Base-by-base conservation (phyloP, 306 rosid species). In the Rosa multiflora region DNA sequence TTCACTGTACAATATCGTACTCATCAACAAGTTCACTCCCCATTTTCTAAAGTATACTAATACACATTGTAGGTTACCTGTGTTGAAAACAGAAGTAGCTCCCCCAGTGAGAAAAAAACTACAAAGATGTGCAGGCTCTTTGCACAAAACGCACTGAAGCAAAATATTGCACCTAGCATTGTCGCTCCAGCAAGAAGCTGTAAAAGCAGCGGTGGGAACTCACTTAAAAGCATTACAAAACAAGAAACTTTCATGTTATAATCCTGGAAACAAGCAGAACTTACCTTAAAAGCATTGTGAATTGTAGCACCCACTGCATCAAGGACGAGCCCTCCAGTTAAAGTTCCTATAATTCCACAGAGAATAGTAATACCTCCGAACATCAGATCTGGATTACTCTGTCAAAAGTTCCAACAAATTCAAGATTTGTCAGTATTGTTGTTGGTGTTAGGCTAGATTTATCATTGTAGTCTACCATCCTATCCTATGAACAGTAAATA, bases 181-280 rank as follows among this genome's bases (percentile, higher is more conserved):
- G 98, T 95, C 72, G 98, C 89, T 77, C 75, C 97, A 78, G 90
- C 83, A 81, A 92, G 97, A 87, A 95, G 89, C 98, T 94, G 94
- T 87, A 82, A 75, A 44, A 79, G 72, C 71, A 78, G 83, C 70
- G 69, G 68, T 71, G 47, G 70, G 78, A 67, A 67, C 48, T 39
- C 48, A 18, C 47, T 37, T 67, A 10, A 29, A 63, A 63, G 69
- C 69, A 6, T 26, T 13, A 29, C 37, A 63, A 32, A 63, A 40
- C n/a, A 59, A 39, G 74, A 43, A 66, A 62, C 17, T 53, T 40
- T 42, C 40, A 76, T 67, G 52, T 43, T 18, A 67, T 21, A 20
- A 32, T 42, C 79, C 35, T 64, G 81, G 70, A 80, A 56, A 73
- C 63, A 76, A 75, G 56, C 70, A 61, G 52, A 84, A 66, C 85